Conservation (phyloP, 1,284 basidiomycete genomes). For the Papiliotrema laurentii region DNA sequence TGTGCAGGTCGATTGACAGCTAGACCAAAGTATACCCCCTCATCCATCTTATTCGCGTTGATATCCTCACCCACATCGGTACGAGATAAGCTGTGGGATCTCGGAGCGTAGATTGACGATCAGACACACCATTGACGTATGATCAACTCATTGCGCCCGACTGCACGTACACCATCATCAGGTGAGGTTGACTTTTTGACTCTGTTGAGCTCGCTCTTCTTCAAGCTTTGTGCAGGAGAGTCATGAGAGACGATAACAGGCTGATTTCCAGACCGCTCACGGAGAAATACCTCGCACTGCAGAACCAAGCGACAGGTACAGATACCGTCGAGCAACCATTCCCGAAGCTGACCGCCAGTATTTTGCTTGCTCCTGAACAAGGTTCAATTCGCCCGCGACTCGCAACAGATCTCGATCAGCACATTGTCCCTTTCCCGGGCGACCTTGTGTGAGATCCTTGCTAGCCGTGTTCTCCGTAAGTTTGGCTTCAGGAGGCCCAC, state of each 20-base stretch:
- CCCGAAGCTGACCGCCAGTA: slow-evolving; percentile 54
- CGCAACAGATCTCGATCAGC: slow-evolving; percentile 53
- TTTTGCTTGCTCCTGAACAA: slow-evolving; percentile 87
- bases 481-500: background rate
- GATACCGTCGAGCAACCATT: background rate
- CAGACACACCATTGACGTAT: slow-evolving; percentile 70
- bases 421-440: slow-evolving; percentile 72
- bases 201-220: background rate
- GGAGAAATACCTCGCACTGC: slow-evolving; percentile 43
- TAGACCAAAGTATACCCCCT: slow-evolving; percentile 47
- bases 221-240: background rate
- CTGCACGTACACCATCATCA: slow-evolving; percentile 75
- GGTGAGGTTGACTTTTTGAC: slow-evolving; percentile 22
- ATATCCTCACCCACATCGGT: slow-evolving; percentile 48
- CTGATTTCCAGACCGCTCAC: slow-evolving; percentile 36
- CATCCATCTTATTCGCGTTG: slow-evolving; percentile 47
- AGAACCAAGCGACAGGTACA: slow-evolving; percentile 45
- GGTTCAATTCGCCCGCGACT: slow-evolving; percentile 73
- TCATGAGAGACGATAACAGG: background rate
- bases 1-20: background rate
- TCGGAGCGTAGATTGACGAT: background rate
- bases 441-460: slow-evolving; percentile 80
- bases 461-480: slow-evolving; percentile 67
- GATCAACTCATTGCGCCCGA: slow-evolving; percentile 76
- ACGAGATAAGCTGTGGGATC: slow-evolving; percentile 8